Evolutionary conservation across 2,329 filamentous ascomycete species (phyloP).

Genomic region (Aspergillus oerlinghausenensis): DNA sequence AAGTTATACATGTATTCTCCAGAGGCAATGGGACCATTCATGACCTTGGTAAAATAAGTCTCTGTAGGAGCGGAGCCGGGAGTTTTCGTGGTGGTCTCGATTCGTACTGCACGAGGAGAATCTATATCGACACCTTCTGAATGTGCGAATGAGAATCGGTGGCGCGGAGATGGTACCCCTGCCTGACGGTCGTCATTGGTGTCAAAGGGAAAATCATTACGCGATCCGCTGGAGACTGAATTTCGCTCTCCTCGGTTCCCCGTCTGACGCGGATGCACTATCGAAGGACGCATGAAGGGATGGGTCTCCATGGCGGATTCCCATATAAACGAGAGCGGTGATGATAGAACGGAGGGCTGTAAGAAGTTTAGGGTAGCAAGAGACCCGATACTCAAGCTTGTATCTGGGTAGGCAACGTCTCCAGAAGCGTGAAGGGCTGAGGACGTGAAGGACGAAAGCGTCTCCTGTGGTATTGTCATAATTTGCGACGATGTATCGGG

Average conservation of each 20-base stretch:
- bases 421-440: slow-evolving; percentile 15
- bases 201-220: neutral
- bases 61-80: neutral
- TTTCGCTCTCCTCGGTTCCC: neutral
- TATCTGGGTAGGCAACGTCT: slow-evolving; percentile 18
- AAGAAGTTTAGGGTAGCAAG: slow-evolving; percentile 28
- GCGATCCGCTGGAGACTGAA: neutral
- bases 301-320: slow-evolving; percentile 30
- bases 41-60: slow-evolving; percentile 8
- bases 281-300: slow-evolving; percentile 27
- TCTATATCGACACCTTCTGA: neutral
- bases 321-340: slow-evolving; percentile 34
- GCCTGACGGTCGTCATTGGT: neutral
- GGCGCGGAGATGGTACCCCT: neutral
- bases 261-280: neutral
- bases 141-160: neutral
- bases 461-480: slow-evolving; percentile 10
- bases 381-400: slow-evolving; percentile 21
- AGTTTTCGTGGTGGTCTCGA: neutral
- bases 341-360: slow-evolving; percentile 28
- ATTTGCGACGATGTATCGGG: slow-evolving; percentile 15
- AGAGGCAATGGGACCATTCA: slow-evolving; percentile 5
- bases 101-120: no score
- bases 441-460: slow-evolving; percentile 15
- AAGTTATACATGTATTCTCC: neutral